Conservation (phyloP, 192 early-diverging fungal genomes). For the Kappamyces sp. region DNA sequence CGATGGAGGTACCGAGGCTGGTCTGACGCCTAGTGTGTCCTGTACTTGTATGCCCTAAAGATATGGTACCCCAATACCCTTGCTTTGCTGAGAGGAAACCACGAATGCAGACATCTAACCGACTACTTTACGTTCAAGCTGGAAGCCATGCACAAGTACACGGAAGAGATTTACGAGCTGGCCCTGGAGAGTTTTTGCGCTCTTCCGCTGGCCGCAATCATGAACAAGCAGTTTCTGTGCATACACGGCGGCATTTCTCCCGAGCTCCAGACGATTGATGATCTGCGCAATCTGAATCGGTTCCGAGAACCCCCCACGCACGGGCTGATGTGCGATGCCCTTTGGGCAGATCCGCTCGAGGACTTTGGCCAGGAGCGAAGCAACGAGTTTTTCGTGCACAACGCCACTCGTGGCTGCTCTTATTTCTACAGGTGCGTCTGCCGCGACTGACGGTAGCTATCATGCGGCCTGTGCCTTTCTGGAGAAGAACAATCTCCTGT, state of each 20-base stretch:
- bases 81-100: constrained; percentile 90
- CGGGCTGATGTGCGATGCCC: constrained; percentile 89
- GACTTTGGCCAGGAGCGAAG: constrained; percentile 94
- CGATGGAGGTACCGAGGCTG: constrained; percentile 67
- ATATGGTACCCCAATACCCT: constrained; percentile 82
- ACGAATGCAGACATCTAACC: constrained; percentile 95
- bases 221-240: constrained; percentile 95
- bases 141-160: constrained; percentile 95
- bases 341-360: constrained; percentile 94
- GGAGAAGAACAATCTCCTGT: constrained; percentile 88
- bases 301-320: constrained; percentile 91
- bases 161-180: constrained; percentile 83
- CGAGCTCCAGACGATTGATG: constrained; percentile 85
- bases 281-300: constrained; percentile 77
- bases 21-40: constrained; percentile 58
- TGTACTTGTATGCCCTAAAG: constrained; percentile 88
- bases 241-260: constrained; percentile 94
- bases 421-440: constrained; percentile 76
- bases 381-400: constrained; percentile 84
- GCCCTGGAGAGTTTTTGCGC: constrained; percentile 88
- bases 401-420: constrained; percentile 89
- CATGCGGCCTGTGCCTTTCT: constrained; percentile 88
- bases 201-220: constrained; percentile 84
- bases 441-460: constrained; percentile 47
- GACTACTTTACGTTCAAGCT: constrained; percentile 97